Percentiles rank a stretch among this genome's conserved stretches.
Evolutionary conservation across 75 land plant genomes (phyloP).

Genomic region (Pinus albicaulis): DNA sequence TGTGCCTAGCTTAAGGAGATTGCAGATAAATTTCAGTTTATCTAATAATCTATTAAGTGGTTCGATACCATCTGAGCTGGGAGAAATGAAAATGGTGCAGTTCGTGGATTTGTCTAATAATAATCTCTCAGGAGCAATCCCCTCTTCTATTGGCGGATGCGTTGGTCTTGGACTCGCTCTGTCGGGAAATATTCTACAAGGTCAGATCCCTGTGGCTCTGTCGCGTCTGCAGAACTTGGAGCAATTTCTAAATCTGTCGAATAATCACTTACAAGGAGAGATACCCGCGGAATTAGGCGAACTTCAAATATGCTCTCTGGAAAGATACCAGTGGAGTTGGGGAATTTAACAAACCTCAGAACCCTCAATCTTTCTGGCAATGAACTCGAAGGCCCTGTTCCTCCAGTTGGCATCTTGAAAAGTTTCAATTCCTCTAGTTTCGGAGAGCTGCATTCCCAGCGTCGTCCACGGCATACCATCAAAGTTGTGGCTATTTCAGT

Average conservation of each 20-base stretch:
- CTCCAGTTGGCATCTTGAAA: constrained; percentile 27
- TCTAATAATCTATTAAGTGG: constrained; percentile 56
- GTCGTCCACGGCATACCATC: background rate
- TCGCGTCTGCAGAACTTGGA: constrained; percentile 7
- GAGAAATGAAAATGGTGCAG: constrained; percentile 46
- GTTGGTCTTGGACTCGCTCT: constrained; percentile 6
- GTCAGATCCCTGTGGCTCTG: constrained; percentile 13
- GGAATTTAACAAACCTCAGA: constrained; percentile 6
- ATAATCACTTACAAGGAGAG: constrained; percentile 12
- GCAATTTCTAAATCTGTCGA: constrained; percentile 23
- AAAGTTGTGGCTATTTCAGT: constrained; percentile 7
- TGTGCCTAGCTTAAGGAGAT: constrained; percentile 21
- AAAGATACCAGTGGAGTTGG: constrained; percentile 16
- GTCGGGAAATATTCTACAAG: constrained; percentile 9
- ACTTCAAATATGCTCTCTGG: constrained; percentile 12
- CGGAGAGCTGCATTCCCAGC: background rate
- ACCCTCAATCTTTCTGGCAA: constrained; percentile 58
- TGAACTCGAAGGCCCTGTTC: constrained; percentile 50
- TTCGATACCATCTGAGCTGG: constrained; percentile 54
- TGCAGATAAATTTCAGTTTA: constrained; percentile 46
- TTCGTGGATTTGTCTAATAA: constrained; percentile 35
- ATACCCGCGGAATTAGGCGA: constrained; percentile 9
- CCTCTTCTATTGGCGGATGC: constrained; percentile 19
- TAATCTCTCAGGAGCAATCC: constrained; percentile 17
- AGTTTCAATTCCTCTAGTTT: constrained; percentile 17